Evolutionary conservation across 192 early-diverging fungal species (phyloP).

Genomic region (Pilaira anomala): DNA sequence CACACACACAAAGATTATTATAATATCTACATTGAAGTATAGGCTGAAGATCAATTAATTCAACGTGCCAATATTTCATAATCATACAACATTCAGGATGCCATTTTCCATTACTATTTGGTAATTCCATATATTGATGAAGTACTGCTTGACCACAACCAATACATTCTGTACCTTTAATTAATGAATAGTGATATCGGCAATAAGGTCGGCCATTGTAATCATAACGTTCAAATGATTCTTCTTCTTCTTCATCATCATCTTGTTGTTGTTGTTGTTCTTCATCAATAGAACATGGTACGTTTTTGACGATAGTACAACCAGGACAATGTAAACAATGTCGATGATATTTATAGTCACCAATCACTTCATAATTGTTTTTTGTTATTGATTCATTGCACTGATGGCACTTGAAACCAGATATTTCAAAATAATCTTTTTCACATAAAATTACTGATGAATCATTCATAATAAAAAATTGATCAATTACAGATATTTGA

Average conservation of each 20-base stretch:
- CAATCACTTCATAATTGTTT: conserved; percentile 70
- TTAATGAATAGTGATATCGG: conserved; percentile 74
- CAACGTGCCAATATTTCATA: conserved; percentile 42
- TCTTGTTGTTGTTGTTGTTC: conserved; percentile 71
- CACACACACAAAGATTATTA: no score
- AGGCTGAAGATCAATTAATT: conserved; percentile 15
- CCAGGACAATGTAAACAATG: conserved; percentile 79
- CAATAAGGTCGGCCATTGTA: conserved; percentile 77
- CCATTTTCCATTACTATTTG: conserved; percentile 57
- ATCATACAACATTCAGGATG: conserved; percentile 94
- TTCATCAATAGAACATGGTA: conserved; percentile 19
- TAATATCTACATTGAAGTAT: background rate
- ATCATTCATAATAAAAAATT: conserved; percentile 49
- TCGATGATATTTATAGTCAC: conserved; percentile 77
- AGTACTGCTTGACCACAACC: conserved; percentile 80
- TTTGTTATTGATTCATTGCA: conserved; percentile 70
- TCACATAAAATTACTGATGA: conserved; percentile 45
- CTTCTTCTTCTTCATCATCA: conserved; percentile 43
- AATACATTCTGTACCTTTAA: conserved; percentile 71
- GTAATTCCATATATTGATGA: conserved; percentile 73
- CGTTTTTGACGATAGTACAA: conserved; percentile 9
- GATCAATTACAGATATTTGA: conserved; percentile 56
- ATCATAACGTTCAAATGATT: conserved; percentile 64
- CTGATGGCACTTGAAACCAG: conserved; percentile 61
- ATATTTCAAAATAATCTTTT: conserved; percentile 63